phyloP scores from a whole-genome alignment of 495 filamentous ascomycete genomes.

The Hypoxylon perforatum region DNA sequence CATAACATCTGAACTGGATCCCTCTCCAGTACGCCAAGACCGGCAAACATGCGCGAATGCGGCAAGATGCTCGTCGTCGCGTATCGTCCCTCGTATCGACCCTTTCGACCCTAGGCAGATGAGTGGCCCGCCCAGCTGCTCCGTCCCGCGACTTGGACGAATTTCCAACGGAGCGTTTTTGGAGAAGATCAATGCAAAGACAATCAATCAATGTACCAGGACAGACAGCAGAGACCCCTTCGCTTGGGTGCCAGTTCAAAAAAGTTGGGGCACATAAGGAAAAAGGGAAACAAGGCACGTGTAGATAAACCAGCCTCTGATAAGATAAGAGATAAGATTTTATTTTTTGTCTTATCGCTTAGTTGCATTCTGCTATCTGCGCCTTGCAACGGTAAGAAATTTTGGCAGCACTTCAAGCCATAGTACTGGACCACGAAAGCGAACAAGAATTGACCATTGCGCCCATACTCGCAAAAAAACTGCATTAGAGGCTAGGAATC shows the following conservation, averaged over 20 bases:
- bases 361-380: background rate
- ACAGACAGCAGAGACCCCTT: no score
- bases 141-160: conserved; percentile 16
- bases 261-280: background rate
- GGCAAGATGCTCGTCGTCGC: conserved; percentile 18
- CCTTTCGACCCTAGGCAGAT: conserved; percentile 1
- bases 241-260: no score
- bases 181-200: background rate
- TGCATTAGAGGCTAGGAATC: background rate
- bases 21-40: conserved; percentile 28
- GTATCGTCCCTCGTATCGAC: conserved; percentile 21
- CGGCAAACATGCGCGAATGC: conserved; percentile 22
- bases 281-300: conserved; percentile 19
- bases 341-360: conserved; percentile 28
- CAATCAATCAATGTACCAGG: no score
- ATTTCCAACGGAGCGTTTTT: conserved; percentile 4
- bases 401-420: conserved; percentile 22
- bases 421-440: background rate
- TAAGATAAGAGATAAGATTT: conserved; percentile 14
- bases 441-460: background rate
- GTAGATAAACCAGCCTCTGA: conserved; percentile 27
- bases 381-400: conserved; percentile 21
- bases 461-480: background rate
- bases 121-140: background rate
- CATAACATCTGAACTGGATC: conserved; percentile 2